These are phyloP conservation scores for Penicillium paneum DNA, from an alignment of 2,329 filamentous ascomycete species.

Conservation along the genomic window DNA sequence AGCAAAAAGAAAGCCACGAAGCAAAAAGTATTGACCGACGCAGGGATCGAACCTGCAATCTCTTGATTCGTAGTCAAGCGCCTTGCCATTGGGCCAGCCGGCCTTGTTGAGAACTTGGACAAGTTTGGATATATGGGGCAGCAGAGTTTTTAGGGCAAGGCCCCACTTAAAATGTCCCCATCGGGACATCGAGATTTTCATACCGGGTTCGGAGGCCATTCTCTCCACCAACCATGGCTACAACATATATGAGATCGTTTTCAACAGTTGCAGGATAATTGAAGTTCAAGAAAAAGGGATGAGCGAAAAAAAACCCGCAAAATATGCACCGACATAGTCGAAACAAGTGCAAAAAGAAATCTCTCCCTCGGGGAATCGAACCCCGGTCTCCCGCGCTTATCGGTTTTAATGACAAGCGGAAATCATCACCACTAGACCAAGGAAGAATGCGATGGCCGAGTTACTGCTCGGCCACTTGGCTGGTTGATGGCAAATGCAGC, in stretches of 20 bases:
- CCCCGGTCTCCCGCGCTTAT: slow-evolving; percentile 36
- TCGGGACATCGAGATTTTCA: background rate
- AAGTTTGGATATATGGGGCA: background rate
- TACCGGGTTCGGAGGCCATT: background rate
- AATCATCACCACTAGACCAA: slow-evolving; percentile 33
- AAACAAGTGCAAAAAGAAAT: slow-evolving; percentile 11
- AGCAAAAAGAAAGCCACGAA: background rate
- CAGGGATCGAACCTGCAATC: slow-evolving; percentile 50
- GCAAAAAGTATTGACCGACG: slow-evolving; percentile 34
- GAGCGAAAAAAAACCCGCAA: background rate
- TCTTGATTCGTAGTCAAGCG: slow-evolving; percentile 54
- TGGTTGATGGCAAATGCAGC: slow-evolving; percentile 12
- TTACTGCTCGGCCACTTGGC: slow-evolving; percentile 26
- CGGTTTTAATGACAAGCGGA: slow-evolving; percentile 29
- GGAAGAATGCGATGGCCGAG: slow-evolving; percentile 22
- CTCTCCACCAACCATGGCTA: background rate
- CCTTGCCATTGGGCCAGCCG: slow-evolving; percentile 50
- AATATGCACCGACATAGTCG: background rate
- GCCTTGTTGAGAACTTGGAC: slow-evolving; percentile 7
- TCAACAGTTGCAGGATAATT: fast-evolving
- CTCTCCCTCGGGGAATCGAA: slow-evolving; percentile 36
- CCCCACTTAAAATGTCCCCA: background rate
- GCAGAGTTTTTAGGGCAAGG: background rate
- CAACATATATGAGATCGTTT: background rate
- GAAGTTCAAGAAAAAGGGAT: background rate